Base-by-base conservation (phyloP, 108 stramenopile genomes). In the Hondaea fermentalgiana region DNA sequence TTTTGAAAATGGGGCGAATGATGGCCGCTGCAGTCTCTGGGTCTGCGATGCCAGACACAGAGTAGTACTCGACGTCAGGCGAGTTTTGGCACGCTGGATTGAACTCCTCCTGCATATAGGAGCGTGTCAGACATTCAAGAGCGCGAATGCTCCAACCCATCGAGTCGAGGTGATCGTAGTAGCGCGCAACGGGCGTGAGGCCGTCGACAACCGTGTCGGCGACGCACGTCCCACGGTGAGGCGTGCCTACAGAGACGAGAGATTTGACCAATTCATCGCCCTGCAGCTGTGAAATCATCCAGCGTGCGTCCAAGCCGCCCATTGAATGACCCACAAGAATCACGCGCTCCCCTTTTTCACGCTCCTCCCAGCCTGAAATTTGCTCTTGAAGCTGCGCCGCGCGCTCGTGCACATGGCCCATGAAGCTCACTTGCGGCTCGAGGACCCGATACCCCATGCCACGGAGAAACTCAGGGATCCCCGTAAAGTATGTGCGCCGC, bases 381-480 rank as follows among this genome's bases (percentile, higher is more conserved):
- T 53, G 45, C 76, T 83, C 76, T 1, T 4, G 45, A 6, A 83
- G 76, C 76, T 83, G 76, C 19, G 23, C 51, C 10, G 76, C 76
- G 25, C 76, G 45, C 49, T 83, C 76, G n/a, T 53, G 76, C 51
- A 83, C 76, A 23, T 83, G 76, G 51, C 76, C 76, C 76, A 83
- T 83, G 45, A 25, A 53, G 45, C 49, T 53, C 76, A 83, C 76
- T 28, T 83, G 45, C 23, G 76, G 76, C 76, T 83, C 49, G 23
- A 83, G 51, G 12, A 83, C 76, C 43, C 76, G 76, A 4, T 53
- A 83, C 1, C 76, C 76, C n/a, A 25, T 47, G 6, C 76, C 28
- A 16, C 76, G 76, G 19, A 83, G 76, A 23, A 83, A 83, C 45
- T n/a, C 51, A 23, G 76, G 76, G 25, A 83, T 53, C 1, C 45